Conservation (phyloP, 169 alveolate genomes). For the Prorocentrum cordatum region DNA sequence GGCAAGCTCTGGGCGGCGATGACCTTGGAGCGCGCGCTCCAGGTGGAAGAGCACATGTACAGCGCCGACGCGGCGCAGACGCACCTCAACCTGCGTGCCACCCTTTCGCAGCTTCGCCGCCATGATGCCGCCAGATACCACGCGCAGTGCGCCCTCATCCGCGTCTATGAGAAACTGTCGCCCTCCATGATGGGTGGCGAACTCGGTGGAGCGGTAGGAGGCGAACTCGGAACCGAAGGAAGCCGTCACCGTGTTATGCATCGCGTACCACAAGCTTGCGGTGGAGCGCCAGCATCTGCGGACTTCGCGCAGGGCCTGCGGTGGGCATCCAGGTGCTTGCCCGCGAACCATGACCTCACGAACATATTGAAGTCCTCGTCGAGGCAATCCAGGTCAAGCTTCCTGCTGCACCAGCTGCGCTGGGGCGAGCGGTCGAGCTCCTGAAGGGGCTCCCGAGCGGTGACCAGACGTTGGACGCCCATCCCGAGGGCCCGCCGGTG, state of each 20-base stretch:
- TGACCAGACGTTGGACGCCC: too few species aligned
- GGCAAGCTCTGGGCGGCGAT: not conserved
- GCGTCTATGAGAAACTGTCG: not conserved
- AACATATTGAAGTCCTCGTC: too few species aligned
- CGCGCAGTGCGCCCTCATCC: not conserved
- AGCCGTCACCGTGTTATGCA: not conserved
- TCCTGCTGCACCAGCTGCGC: too few species aligned
- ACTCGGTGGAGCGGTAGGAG: too few species aligned
- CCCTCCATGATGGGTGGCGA: not conserved
- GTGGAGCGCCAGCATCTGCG: not conserved
- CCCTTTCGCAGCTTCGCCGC: not conserved
- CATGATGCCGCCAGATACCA: not conserved
- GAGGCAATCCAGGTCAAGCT: too few species aligned
- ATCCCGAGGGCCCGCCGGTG: too few species aligned
- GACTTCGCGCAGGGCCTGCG: too few species aligned
- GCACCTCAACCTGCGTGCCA: not conserved
- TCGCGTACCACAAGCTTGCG: not conserved
- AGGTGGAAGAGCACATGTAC: not conserved
- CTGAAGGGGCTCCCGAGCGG: too few species aligned
- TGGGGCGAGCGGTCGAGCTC: too few species aligned
- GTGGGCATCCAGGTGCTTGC: too few species aligned
- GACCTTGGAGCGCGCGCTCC: not conserved
- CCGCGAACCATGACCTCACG: too few species aligned
- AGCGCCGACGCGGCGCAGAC: not conserved
- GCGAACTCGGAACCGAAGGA: too few species aligned